These are phyloP conservation scores for Blastobotrys capitulatus DNA, from an alignment of 1,139 yeast species.

Conservation along the genomic window DNA sequence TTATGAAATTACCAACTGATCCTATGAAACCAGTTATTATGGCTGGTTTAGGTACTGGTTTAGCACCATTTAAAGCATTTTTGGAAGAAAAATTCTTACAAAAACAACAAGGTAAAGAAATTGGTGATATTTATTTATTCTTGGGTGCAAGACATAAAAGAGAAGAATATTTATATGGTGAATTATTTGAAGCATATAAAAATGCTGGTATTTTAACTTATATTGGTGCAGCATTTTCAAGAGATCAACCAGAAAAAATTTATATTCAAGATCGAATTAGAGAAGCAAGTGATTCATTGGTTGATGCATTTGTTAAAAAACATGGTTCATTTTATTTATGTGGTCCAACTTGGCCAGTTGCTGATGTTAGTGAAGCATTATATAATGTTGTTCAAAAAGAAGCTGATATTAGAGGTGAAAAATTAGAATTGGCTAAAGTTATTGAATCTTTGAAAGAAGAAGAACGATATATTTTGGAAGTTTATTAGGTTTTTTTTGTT, in stretches of 20 bases:
- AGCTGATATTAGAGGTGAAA: conserved; percentile 60
- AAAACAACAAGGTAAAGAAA: conserved; percentile 76
- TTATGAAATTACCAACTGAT: conserved; percentile 89
- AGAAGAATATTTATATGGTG: conserved; percentile 95
- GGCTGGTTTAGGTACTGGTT: conserved; percentile 98
- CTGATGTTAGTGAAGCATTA: conserved; percentile 88
- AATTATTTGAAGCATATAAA: conserved; percentile 93
- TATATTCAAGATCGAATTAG: conserved; percentile 93
- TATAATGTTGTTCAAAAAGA: conserved; percentile 74
- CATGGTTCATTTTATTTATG: conserved; percentile 91
- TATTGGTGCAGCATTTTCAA: conserved; percentile 96
- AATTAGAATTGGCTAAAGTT: conserved; percentile 66
- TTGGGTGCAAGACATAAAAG: conserved; percentile 94
- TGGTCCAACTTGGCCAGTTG: conserved; percentile 99
- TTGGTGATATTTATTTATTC: conserved; percentile 85
- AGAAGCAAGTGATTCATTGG: conserved; percentile 65
- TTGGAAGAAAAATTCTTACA: conserved; percentile 96
- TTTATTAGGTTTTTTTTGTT: conserved; percentile 45
- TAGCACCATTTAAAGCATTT: conserved; percentile 98
- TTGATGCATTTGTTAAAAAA: conserved; percentile 71
- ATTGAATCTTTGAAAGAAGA: conserved; percentile 92
- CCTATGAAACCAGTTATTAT: conserved; percentile 87
- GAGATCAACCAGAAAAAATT: conserved; percentile 94
- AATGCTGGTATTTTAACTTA: conserved; percentile 91
- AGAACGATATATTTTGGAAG: conserved; percentile 91